Evolutionary conservation across 2,329 filamentous ascomycete species (phyloP).

Genomic region (Microdochium nivale): DNA sequence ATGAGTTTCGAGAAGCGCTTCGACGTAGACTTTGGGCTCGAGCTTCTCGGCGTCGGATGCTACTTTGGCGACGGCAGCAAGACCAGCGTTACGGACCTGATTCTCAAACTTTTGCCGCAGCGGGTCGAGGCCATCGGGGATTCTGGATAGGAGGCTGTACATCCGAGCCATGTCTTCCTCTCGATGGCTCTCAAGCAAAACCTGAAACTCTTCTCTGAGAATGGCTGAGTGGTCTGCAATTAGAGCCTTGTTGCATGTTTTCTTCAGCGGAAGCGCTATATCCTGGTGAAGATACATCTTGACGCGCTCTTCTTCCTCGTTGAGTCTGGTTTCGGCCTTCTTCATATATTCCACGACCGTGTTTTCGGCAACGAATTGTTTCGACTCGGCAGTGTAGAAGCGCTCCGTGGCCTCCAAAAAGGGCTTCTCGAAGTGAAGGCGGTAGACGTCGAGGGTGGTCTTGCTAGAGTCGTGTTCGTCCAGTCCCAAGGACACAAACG

Average conservation of each 20-base stretch:
- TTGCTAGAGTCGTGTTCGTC: conserved; percentile 91
- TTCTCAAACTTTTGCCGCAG: conserved; percentile 81
- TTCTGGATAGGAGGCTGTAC: conserved; percentile 85
- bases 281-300: conserved; percentile 86
- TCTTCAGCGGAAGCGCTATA: conserved; percentile 76
- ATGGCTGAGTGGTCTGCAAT: conserved; percentile 81
- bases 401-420: conserved; percentile 76
- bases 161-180: conserved; percentile 94
- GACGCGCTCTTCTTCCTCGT: conserved; percentile 92
- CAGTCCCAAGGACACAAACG: conserved; percentile 87
- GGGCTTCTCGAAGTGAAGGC: conserved; percentile 83
- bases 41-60: conserved; percentile 80
- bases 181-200: conserved; percentile 85
- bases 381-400: conserved; percentile 90
- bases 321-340: conserved; percentile 83
- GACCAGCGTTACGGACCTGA: conserved; percentile 83
- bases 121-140: conserved; percentile 85
- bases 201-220: conserved; percentile 92
- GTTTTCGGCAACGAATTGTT: conserved; percentile 91
- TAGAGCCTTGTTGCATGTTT: conserved; percentile 78
- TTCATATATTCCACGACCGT: conserved; percentile 99
- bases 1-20: conserved; percentile 89
- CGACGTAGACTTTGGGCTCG: conserved; percentile 94
- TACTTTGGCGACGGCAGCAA: conserved; percentile 84
- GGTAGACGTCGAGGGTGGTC: conserved; percentile 91